phyloP scores from a whole-genome alignment of 495 filamentous ascomycete genomes.

The Aspergillus egyptiacus region DNA sequence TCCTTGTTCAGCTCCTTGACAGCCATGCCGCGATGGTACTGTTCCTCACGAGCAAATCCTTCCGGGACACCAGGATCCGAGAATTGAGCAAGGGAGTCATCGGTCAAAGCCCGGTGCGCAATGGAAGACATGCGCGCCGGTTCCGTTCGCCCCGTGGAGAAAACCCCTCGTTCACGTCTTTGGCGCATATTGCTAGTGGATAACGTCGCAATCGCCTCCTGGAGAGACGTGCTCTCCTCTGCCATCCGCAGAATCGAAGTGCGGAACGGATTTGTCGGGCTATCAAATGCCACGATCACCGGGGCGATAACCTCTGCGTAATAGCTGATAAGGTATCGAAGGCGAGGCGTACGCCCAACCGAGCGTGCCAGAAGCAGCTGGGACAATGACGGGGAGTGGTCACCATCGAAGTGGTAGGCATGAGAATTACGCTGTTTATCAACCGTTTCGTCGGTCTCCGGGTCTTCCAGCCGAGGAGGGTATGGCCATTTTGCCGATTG shows the following conservation, averaged over 20 bases:
- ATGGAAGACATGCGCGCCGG: slow-evolving; percentile 45
- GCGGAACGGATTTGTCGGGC: slow-evolving; percentile 76
- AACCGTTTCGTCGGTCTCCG: not conserved
- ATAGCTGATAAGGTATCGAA: slow-evolving; percentile 54
- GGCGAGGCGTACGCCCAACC: slow-evolving; percentile 49
- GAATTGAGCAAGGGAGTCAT: slow-evolving; percentile 31
- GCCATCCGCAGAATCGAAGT: slow-evolving; percentile 77
- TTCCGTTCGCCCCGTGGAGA: slow-evolving; percentile 39
- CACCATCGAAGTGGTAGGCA: slow-evolving; percentile 15
- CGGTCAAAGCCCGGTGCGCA: slow-evolving; percentile 44
- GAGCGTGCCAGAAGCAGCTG: slow-evolving; percentile 41
- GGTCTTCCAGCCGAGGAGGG: not conserved
- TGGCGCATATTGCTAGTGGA: slow-evolving; percentile 73
- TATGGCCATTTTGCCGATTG: slow-evolving; percentile 2
- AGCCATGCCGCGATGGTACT: slow-evolving; percentile 71
- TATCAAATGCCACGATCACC: slow-evolving; percentile 86
- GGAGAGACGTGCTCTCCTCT: slow-evolving; percentile 69
- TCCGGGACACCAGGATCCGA: slow-evolving; percentile 32
- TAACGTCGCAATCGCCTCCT: slow-evolving; percentile 88
- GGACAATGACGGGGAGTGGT: slow-evolving; percentile 37
- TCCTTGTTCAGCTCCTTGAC: slow-evolving; percentile 79
- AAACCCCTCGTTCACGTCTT: slow-evolving; percentile 37
- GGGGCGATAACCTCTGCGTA: slow-evolving; percentile 86
- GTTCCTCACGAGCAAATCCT: slow-evolving; percentile 59
- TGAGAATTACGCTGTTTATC: not conserved